Evolutionary conservation across 2,329 filamentous ascomycete species (phyloP), one percentile per base, ranked within the genome.

Genomic region (Ascochyta koolunga): DNA sequence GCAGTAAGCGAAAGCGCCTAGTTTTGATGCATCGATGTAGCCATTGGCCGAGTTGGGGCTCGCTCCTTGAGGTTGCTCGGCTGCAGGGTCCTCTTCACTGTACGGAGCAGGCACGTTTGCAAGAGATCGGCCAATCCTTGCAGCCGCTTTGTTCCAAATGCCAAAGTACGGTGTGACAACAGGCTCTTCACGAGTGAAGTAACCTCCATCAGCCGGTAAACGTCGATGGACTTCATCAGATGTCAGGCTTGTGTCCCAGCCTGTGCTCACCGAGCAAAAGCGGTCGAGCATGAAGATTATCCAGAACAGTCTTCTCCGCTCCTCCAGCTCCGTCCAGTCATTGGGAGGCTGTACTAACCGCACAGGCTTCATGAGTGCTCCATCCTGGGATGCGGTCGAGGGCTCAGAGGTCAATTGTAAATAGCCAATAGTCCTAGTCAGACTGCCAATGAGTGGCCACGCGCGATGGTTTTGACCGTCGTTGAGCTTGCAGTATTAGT

Each of bases 81-180:
- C n/a, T 1, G 39, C 52, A 18, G 69, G 55, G 37, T 71, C 70
- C 7, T 72, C 70, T 27, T 71, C 70, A 38, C 71, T 72, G 44
- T 72, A 72, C 22, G 70, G 70, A 4, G 68, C 68, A 24, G 70
- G 70, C 1, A 72, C 66, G 13, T 71, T 61, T 4, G 69, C 69
- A 2, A 72, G 44, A 9, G 70, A 72, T 15, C 62, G 63, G 2
- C 69, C 69, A 18, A 72, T 70, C 15, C 67, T 56, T n/a, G 69
- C 69, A 4, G 67, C 65, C 19, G 69, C 60, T 51, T 72, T 72
- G 37, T 70, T 71, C 69, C 70, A 72, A n/a, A 72, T 70, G 2
- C 67, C 70, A 48, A 72, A 72, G 45, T 66, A 72, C 1, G 70
- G 70, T 4, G 70, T 72, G 1, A 63, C 68, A 0, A 72, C 70